Evolutionary conservation across 176 grass and related monocot genomes (phyloP), one percentile per base, ranked within the genome.

Genomic region (Pontederia paniculata): DNA sequence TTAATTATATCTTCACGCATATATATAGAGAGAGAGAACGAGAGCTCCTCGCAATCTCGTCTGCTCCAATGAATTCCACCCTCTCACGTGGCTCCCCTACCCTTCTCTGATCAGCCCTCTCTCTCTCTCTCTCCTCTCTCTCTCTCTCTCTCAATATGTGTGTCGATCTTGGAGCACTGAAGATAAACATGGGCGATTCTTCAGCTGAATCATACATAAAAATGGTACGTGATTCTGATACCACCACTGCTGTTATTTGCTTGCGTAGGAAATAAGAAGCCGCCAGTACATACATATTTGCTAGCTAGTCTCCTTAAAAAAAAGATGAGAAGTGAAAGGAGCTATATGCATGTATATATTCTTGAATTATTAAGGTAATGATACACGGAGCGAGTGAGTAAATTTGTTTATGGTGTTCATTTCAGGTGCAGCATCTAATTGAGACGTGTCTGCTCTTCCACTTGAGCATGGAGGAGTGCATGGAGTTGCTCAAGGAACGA

Each of bases 391-490:
- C 11, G 59, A 19, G 17, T 62, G 19, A 45, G 45, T 45, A 5
- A 37, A 37, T 21, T 16, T 19, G 37, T 45, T 47, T 17, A 8
- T 65, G 17, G 50, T 52, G 46, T 3, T 42, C 17, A 12, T 9
- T 15, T 60, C 51, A 94, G 88, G 83, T 94, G 44, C 88, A 94
- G 56, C 80, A 94, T 44, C 80, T 94, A 74, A 94, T 94, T 17
- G 88, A 94, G 71, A 81, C 44, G 42, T 94, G 88, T 67, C 73
- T 94, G 58, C 67, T 82, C 50, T 88, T 84, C 52, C 80, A 80
- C 67, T 88, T 94, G 88, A 88, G 67, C 84, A 84, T 94, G 84
- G 88, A 94, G 58, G 88, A 94, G 77, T 94, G 84, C 74, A 76
- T 84, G 73, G 84, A 88, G 49, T 64, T 74, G 54, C 77, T 94